Base-by-base conservation (phyloP, 1,139 yeast species). In the Pichia sp. region DNA sequence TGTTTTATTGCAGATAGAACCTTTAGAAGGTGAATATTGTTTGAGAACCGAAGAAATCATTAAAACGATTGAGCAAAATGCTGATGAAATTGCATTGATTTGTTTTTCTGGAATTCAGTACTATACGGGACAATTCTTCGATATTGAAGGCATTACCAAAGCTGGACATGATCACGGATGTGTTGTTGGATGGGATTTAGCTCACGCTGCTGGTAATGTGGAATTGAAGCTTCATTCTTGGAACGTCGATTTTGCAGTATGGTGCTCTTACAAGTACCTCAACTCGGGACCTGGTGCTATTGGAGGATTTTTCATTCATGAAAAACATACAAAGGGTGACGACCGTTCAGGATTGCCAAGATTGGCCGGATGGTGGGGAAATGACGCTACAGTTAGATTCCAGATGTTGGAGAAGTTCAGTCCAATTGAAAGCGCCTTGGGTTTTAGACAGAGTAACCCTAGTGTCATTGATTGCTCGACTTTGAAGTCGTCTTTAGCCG, bases 361-460 rank as follows among this genome's bases (percentile, higher is more conserved):
- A 52, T 68, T 85, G 45, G 95, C 96, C 0, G 97, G 97, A 1
- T 90, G 97, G 97, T 90, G 97, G 97, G 97, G 97, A 0, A 88
- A 86, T 59, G 78, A 84, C 53, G 68, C 81, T 0, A 54, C 58
- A 2, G 79, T 77, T 33, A 68, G 97, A 49, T 90, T 90, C 61
- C 71, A 80, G 54, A 90, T 90, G 97, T 63, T 73, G 47, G 94
- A 85, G 57, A 60, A 69, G 39, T 90, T 87, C 54, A 83, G 81
- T 49, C 95, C 96, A 0, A 82, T 85, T 33, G 68, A 73, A 10
- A 84, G 94, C 29, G 97, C 97, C 0, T 69, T 85, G 29, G 94
- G 95, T 0, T 90, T 81, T 63, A 72, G 95, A 54, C 95, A 88
- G 66, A 85, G 95, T n/a, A 90, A 90, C 62, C 96, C 97, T 1